Evolutionary conservation across 352 stramenopile species (phyloP).

Genomic region (Phytophthora syringae): DNA sequence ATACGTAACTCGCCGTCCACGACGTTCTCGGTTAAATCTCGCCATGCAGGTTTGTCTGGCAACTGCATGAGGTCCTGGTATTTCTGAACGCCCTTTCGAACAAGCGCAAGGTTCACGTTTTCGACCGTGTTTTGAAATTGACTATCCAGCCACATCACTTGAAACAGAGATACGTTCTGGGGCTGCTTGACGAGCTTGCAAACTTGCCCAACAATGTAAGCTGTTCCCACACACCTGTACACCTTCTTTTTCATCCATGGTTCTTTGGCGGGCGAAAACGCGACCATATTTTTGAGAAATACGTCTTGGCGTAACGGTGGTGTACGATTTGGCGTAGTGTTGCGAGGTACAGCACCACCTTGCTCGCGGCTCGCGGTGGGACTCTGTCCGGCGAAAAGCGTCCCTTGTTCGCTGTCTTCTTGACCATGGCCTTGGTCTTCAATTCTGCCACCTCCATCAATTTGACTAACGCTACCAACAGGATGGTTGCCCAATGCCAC

Average conservation of each 20-base stretch:
- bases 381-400: background rate
- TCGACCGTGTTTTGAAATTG: conserved; percentile 10
- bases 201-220: conserved; percentile 14
- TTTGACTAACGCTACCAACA: too few species aligned
- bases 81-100: background rate
- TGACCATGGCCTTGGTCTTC: background rate
- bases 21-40: conserved; percentile 1
- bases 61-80: background rate
- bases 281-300: background rate
- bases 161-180: conserved; percentile 1
- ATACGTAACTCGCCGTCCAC: background rate
- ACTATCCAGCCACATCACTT: conserved; percentile 8
- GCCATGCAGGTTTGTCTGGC: background rate
- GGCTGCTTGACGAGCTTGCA: conserved; percentile 2
- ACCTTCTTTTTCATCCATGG: conserved; percentile 11
- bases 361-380: background rate
- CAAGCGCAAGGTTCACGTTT: background rate
- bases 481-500: too few species aligned
- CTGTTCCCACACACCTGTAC: background rate
- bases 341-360: background rate
- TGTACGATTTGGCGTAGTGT: background rate
- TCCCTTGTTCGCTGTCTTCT: background rate
- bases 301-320: background rate
- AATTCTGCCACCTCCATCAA: background rate
- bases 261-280: background rate